A percentile compares a stretch with the other conserved stretches of the same genome.
Conservation (phyloP, 768 basidiomycete species). For the Hemileccinum impolitum region DNA sequence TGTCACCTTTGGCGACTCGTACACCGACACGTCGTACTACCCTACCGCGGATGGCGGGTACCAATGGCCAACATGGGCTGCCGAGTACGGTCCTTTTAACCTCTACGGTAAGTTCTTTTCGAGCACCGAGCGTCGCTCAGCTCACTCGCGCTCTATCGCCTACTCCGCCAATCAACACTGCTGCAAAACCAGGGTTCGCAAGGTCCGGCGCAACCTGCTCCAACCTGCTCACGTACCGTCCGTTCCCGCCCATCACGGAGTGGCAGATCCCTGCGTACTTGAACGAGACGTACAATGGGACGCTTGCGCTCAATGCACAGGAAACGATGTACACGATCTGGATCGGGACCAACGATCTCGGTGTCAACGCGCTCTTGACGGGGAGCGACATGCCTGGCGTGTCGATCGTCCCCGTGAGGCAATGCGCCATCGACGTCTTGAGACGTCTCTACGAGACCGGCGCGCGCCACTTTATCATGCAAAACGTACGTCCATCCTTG, state of each 20-base stretch:
- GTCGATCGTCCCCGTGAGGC: constrained; percentile 54
- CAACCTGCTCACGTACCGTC: constrained; percentile 54
- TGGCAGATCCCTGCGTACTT: constrained; percentile 49
- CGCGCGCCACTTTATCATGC: constrained; percentile 66
- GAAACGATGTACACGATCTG: constrained; percentile 63
- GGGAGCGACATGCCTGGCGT: constrained; percentile 43
- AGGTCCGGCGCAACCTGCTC: constrained; percentile 64
- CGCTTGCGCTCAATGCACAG: constrained; percentile 32
- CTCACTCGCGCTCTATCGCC: too few relatives aligned
- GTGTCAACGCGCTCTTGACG: constrained; percentile 49
- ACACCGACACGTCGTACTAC: constrained; percentile 49
- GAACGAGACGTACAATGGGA: constrained; percentile 38
- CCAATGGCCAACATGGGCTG: constrained; percentile 61
- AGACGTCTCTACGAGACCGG: constrained; percentile 53
- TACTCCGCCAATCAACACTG: too few relatives aligned
- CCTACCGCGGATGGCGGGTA: constrained; percentile 38
- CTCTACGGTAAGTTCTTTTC: constrained; percentile 38
- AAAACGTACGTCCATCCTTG: constrained; percentile 58
- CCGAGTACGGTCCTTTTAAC: constrained; percentile 49
- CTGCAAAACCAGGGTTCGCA: constrained; percentile 40
- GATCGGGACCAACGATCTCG: constrained; percentile 69
- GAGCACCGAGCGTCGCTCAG: too few relatives aligned
- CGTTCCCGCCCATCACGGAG: constrained; percentile 55
- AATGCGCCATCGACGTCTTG: constrained; percentile 60
- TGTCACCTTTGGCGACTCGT: constrained; percentile 68